Base-by-base conservation (phyloP, 495 filamentous ascomycete genomes). In the Tuber calosporum region DNA sequence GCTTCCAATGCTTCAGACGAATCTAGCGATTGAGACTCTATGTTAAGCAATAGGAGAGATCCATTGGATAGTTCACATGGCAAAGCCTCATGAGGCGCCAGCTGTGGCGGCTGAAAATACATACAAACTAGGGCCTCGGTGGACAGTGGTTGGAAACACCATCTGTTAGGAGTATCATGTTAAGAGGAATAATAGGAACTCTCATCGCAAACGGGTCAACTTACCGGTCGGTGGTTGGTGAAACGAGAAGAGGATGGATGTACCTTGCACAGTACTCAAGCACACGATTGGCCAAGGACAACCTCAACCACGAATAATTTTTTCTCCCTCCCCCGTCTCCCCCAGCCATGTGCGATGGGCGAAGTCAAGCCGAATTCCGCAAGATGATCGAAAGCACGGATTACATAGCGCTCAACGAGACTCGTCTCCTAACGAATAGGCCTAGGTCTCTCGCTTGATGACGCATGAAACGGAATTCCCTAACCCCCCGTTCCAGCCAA, bases 11-110 rank as follows among this genome's bases (percentile, higher is more conserved):
- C 30, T 62, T 62, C 30, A 53, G 45, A 26, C 26, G 30, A 62
- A 62, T 30, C n/a, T 13, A 62, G n/a, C 3, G 11, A 30, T 30
- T 5, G n/a, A 8, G 3, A 62, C 26, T 30, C 1, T 26, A 58
- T 58, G 48, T n/a, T 30, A 26, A 58, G 48, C 11, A 58, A 26
- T 30, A 30, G n/a, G 48, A 11, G n/a, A 17, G 26, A 4, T 62
- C 53, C 53, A 30, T 5, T 30, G 3, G n/a, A 0, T 62, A 3
- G 9, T 62, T 62, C 53, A 30, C 26, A 62, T 1, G 53, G 53
- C n/a, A 62, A 62, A 62, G 53, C 53, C 53, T 30, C 53, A 62
- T 30, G 53, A 62, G 53, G 26, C 53, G 53, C 53, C 53, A 30
- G 53, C 26, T 62, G 53, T 62, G 53, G 53, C n/a, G 53, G n/a